These are phyloP conservation scores for Salix brachista DNA, from an alignment of 345 rosid genomes.

Conservation along the genomic window DNA sequence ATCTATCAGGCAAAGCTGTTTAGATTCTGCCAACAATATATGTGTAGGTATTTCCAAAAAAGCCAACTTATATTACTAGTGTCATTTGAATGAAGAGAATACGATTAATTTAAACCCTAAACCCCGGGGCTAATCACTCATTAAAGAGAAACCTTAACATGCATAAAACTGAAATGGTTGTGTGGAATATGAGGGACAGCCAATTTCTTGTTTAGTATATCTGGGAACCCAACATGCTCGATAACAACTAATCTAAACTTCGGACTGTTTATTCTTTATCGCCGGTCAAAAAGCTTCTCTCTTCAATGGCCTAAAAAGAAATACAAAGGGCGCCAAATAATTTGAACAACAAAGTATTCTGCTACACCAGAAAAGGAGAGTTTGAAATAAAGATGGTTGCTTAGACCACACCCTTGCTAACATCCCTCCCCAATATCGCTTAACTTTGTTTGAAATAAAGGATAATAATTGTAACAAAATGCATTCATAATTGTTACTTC, in stretches of 20 bases:
- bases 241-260: constrained; percentile 24
- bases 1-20: neutral
- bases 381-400: constrained; percentile 39
- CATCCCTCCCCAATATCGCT: constrained; percentile 15
- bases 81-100: neutral
- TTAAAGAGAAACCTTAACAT: neutral
- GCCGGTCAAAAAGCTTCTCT: constrained; percentile 53
- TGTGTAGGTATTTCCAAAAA: neutral
- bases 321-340: constrained; percentile 39
- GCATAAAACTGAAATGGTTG: neutral
- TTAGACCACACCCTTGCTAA: constrained; percentile 32
- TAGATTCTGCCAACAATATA: neutral
- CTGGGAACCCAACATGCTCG: neutral
- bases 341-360: constrained; percentile 45
- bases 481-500: constrained; percentile 14
- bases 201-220: neutral
- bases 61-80: neutral
- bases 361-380: constrained; percentile 42
- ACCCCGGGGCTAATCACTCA: neutral
- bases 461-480: constrained; percentile 27
- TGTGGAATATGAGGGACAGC: neutral
- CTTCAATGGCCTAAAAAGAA: constrained; percentile 59
- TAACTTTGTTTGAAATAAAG: constrained; percentile 14
- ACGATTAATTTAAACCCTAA: neutral
- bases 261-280: constrained; percentile 29